A percentile compares a stretch with the other conserved stretches of the same genome.
Evolutionary conservation across 75 land plant species (phyloP).

Genomic region (Pseudotsuga menziesii): DNA sequence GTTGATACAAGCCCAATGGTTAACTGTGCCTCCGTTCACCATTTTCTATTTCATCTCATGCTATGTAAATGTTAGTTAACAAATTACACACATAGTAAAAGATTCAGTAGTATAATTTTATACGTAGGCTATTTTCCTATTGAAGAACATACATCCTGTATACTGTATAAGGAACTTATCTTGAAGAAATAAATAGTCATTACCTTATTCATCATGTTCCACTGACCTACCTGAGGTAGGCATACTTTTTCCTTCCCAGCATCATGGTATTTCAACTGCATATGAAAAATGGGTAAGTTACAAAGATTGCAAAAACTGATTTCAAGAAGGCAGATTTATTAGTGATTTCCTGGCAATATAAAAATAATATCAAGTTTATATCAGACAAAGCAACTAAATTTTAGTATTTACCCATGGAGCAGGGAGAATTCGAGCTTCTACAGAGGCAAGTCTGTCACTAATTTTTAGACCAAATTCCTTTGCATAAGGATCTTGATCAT

Average conservation of each 20-base stretch:
- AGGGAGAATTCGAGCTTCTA: constrained; percentile 80
- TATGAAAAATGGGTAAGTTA: neutral
- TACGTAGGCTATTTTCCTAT: neutral
- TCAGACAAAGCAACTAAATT: neutral
- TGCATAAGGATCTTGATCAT: constrained; percentile 74
- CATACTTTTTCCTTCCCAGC: constrained; percentile 76
- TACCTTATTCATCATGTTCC: constrained; percentile 95
- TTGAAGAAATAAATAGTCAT: neutral
- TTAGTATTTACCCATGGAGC: constrained; percentile 63
- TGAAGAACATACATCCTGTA: neutral
- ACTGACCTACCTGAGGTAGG: constrained; percentile 84
- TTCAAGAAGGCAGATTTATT: neutral
- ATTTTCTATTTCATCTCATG: constrained; percentile 46
- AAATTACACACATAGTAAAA: neutral
- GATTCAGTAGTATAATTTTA: neutral
- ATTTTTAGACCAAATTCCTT: constrained; percentile 78
- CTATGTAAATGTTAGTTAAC: constrained; percentile 1
- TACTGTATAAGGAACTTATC: neutral
- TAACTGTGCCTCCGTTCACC: constrained; percentile 73
- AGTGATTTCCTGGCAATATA: neutral
- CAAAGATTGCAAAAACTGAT: neutral
- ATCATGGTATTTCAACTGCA: constrained; percentile 86
- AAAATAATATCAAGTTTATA: neutral
- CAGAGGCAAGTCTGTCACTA: constrained; percentile 60
- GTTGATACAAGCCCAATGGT: constrained; percentile 71